Base-by-base conservation (phyloP, 768 basidiomycete genomes). In the Agaricus blazei region DNA sequence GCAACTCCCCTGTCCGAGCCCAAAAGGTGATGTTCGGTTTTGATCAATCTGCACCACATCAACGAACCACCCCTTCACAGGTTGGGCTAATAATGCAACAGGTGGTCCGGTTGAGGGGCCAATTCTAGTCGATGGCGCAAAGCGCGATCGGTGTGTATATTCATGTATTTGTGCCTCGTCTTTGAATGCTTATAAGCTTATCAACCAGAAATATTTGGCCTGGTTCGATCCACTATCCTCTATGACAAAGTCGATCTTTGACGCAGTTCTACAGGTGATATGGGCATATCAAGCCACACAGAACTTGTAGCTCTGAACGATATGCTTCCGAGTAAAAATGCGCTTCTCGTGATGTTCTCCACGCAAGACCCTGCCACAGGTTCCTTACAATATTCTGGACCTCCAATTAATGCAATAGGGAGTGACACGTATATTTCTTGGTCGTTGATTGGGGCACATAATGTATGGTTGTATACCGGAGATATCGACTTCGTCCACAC, bases 71-170 rank as follows among this genome's bases (percentile, higher is more conserved):
- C 11, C 4, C 6, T 49, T 27, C 42, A 24, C 49, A 72, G 78
- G 76, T 15, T 80, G 79, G 78, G 66, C 67, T 23, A 78, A 79
- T 58, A 74, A 77, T 49, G 79, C 77, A 14, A 73, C 74, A 19
- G 68, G 77, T 29, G 79, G 78, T 4, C 71, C 76, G 11, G 68
- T 72, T 0, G 75, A 71, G 4, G 78, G 78, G 0, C 76, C 78
- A n/a, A 77, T 79, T 42, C 69, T 81, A 36, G 77, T 80, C 6
- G 79, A 81, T 56, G 79, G 79, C 3, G 78, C 79, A 1, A 80
- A 81, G 59, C 71, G 79, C 37, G 79, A 80, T 60, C 68, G 78
- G 74, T 74, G 11, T 4, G 23, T 51, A 54, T 48, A 19, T 36
- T 26, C 31, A 26, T n/a, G 6, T 15, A 11, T 34, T 34, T 11